A percentile compares a stretch with the other conserved stretches of the same genome.
These are phyloP conservation scores for Leucocoprinus sp. DNA, from an alignment of 768 basidiomycete genomes.

Conservation along the genomic window DNA sequence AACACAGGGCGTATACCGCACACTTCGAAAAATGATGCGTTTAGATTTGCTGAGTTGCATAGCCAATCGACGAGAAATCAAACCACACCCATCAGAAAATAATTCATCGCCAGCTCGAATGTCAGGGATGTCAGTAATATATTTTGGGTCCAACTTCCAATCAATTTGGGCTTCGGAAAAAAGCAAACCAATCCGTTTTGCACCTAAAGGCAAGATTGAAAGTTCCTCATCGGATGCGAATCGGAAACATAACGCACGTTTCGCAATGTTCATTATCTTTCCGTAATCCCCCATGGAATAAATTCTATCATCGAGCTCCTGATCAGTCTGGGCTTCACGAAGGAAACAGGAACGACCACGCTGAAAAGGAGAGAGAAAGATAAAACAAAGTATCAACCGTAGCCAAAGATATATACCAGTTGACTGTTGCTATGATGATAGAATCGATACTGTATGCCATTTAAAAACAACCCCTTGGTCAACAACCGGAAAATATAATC, in stretches of 20 bases:
- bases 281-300: slow-evolving; percentile 51
- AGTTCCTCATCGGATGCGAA: too few relatives aligned
- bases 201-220: slow-evolving; percentile 46
- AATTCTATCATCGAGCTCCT: slow-evolving; percentile 49
- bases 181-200: slow-evolving; percentile 60
- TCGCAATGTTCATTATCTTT: slow-evolving; percentile 55
- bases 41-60: slow-evolving; percentile 45
- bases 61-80: slow-evolving; percentile 47
- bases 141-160: slow-evolving; percentile 40
- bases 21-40: slow-evolving; percentile 44
- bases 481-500: slow-evolving; percentile 53
- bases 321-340: slow-evolving; percentile 43
- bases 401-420: slow-evolving; percentile 31
- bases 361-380: slow-evolving; percentile 21
- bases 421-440: slow-evolving; percentile 70
- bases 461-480: slow-evolving; percentile 47
- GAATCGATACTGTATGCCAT: slow-evolving; percentile 55
- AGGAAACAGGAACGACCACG: slow-evolving; percentile 58
- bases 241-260: slow-evolving; percentile 38
- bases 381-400: not conserved
- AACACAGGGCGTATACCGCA: slow-evolving; percentile 51
- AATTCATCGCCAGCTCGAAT: slow-evolving; percentile 47
- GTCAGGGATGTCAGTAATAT: slow-evolving; percentile 48
- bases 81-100: slow-evolving; percentile 65
- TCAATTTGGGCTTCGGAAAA: slow-evolving; percentile 61